These are phyloP conservation scores for Lathyrus oleraceus DNA, from an alignment of 306 rosid species.

Conservation along the genomic window DNA sequence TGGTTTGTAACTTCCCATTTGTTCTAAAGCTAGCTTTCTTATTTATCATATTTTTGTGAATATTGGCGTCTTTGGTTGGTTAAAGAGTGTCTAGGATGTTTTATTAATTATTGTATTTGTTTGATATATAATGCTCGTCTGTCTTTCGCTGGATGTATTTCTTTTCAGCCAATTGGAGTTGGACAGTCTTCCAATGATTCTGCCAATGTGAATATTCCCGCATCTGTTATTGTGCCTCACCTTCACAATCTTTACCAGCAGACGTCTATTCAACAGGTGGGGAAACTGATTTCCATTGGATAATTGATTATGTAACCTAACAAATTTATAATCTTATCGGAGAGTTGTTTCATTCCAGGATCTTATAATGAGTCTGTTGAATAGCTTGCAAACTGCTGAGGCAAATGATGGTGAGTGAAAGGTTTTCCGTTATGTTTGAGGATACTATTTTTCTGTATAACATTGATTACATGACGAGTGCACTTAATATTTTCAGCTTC, in stretches of 20 bases:
- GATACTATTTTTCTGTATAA: background rate
- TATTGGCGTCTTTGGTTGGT: conserved; percentile 26
- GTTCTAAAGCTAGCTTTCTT: conserved; percentile 6
- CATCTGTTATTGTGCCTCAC: conserved; percentile 76
- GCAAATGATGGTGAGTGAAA: conserved; percentile 73
- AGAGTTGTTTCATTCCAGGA: conserved; percentile 60
- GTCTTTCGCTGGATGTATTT: conserved; percentile 31
- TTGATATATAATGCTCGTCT: conserved; percentile 18
- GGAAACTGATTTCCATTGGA: conserved; percentile 29
- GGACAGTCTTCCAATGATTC: conserved; percentile 61
- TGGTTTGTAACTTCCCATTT: conserved; percentile 53
- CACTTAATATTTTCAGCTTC: conserved; percentile 56
- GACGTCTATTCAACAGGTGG: conserved; percentile 92
- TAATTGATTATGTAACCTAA: conserved; percentile 21
- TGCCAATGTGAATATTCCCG: conserved; percentile 56
- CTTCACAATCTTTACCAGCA: conserved; percentile 93
- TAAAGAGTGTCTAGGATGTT: conserved; percentile 16
- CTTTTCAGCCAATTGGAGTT: conserved; percentile 57
- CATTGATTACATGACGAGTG: conserved; percentile 26
- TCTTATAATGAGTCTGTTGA: conserved; percentile 72
- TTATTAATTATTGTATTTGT: conserved; percentile 22
- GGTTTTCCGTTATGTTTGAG: conserved; percentile 26
- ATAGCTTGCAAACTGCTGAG: conserved; percentile 74
- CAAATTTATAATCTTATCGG: conserved; percentile 32
- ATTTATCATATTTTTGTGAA: conserved; percentile 21